Percentiles rank a stretch among this genome's conserved stretches.
phyloP scores from a whole-genome alignment of 129 eudicot genomes.

The Calendula officinalis region DNA sequence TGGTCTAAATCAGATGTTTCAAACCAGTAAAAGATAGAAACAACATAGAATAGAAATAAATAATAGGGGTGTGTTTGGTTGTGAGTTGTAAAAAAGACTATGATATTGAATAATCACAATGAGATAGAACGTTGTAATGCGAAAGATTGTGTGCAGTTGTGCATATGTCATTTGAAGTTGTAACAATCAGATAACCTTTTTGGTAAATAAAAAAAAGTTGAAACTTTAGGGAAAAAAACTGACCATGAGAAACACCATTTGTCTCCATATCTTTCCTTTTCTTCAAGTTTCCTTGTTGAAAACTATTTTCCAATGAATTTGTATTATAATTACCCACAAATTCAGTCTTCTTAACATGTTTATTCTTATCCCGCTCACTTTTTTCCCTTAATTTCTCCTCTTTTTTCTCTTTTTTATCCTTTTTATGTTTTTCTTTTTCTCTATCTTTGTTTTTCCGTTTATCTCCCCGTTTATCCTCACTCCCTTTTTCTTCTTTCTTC shows the following conservation, averaged over 20 bases:
- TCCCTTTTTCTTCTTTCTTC: conserved; percentile 44
- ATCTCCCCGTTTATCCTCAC: conserved; percentile 42
- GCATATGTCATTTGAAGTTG: neutral
- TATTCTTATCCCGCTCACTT: conserved; percentile 36
- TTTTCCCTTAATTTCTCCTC: conserved; percentile 41
- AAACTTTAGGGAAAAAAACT: conserved; percentile 27
- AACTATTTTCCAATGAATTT: conserved; percentile 23
- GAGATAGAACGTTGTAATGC: too few species aligned
- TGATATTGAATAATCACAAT: too few species aligned
- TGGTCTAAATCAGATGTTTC: conserved; percentile 9
- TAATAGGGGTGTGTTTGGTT: neutral
- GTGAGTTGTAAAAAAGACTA: too few species aligned
- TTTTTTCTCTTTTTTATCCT: conserved; percentile 35
- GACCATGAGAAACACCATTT: conserved; percentile 65
- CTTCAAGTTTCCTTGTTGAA: conserved; percentile 36
- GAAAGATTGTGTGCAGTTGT: too few species aligned
- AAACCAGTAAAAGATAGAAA: conserved; percentile 9
- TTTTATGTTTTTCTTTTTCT: conserved; percentile 42
- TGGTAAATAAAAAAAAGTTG: neutral
- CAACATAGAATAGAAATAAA: neutral
- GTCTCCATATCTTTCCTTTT: conserved; percentile 61
- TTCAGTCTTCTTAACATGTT: conserved; percentile 34
- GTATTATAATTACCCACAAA: conserved; percentile 10
- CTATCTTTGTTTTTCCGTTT: conserved; percentile 46
- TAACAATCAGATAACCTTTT: too few species aligned